A percentile compares a stretch with the other conserved stretches of the same genome.
Conservation (phyloP, 116 monocot genomes). For the Zostera marina region DNA sequence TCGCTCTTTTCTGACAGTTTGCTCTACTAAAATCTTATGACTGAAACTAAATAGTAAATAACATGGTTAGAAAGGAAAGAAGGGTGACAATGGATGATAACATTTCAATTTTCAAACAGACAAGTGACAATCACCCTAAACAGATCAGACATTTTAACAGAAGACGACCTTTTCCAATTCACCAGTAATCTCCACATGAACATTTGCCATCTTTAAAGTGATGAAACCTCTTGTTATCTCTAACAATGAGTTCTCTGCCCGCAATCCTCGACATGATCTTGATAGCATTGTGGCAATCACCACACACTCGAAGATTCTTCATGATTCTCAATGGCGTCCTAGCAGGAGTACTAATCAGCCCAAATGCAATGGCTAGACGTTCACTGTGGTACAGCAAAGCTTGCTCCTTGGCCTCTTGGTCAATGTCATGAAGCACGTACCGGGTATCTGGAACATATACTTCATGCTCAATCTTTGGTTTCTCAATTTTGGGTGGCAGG, state of each 20-base stretch:
- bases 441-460: constrained; percentile 88
- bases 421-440: constrained; percentile 94
- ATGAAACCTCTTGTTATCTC: constrained; percentile 43
- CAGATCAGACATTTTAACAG: no score
- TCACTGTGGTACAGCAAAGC: constrained; percentile 94
- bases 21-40: no score
- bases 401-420: constrained; percentile 96
- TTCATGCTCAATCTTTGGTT: constrained; percentile 56
- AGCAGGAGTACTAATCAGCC: constrained; percentile 86
- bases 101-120: no score
- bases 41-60: no score
- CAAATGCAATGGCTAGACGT: constrained; percentile 86
- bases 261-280: constrained; percentile 98
- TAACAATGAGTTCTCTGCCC: constrained; percentile 53
- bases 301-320: constrained; percentile 80
- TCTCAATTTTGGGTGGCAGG: constrained; percentile 39
- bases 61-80: no score
- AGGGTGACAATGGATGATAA: no score
- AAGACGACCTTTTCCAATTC: background rate
- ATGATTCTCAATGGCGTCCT: constrained; percentile 82
- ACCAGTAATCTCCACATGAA: constrained; percentile 36
- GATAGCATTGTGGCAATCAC: constrained; percentile 91
- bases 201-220: constrained; percentile 21
- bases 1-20: no score
- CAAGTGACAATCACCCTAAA: no score